Conservation (phyloP, 1,139 yeast genomes). For the Pichia sp. region DNA sequence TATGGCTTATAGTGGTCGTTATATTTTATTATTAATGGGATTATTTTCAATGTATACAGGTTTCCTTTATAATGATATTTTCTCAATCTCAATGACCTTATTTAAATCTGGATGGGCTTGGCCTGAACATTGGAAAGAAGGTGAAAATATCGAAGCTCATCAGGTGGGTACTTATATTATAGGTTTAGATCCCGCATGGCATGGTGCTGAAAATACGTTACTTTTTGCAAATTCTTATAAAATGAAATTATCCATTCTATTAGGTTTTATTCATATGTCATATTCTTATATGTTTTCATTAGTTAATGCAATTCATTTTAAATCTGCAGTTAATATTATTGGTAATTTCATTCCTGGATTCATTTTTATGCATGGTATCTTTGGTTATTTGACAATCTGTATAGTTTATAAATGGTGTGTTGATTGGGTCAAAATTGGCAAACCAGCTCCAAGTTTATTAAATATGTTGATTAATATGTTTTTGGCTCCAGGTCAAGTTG, state of each 20-base stretch:
- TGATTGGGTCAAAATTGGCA: constrained; percentile 62
- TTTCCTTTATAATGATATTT: constrained; percentile 65
- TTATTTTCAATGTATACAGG: constrained; percentile 75
- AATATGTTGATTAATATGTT: constrained; percentile 82
- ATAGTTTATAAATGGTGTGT: constrained; percentile 76
- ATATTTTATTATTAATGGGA: constrained; percentile 70
- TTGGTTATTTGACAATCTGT: constrained; percentile 67
- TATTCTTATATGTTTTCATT: constrained; percentile 66
- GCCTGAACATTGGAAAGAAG: constrained; percentile 53
- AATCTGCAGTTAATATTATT: constrained; percentile 57
- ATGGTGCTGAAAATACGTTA: constrained; percentile 70
- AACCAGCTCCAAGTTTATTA: constrained; percentile 74
- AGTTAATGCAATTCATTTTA: constrained; percentile 54
- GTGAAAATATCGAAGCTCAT: constrained; percentile 51
- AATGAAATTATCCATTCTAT: constrained; percentile 72
- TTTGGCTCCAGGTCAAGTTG: constrained; percentile 66
- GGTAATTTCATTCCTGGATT: constrained; percentile 79
- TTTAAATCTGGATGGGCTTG: constrained; percentile 73
- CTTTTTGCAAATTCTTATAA: constrained; percentile 73
- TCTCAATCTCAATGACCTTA: constrained; percentile 69
- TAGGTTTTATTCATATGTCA: constrained; percentile 77
- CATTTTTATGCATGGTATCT: constrained; percentile 75
- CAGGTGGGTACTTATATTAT: constrained; percentile 54
- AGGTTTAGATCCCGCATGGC: constrained; percentile 78
- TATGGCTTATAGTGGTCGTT: constrained; percentile 75